Percentiles rank a stretch among this genome's conserved stretches.
Conservation (phyloP, 176 grass and related monocot species). For the Avena atlantica region DNA sequence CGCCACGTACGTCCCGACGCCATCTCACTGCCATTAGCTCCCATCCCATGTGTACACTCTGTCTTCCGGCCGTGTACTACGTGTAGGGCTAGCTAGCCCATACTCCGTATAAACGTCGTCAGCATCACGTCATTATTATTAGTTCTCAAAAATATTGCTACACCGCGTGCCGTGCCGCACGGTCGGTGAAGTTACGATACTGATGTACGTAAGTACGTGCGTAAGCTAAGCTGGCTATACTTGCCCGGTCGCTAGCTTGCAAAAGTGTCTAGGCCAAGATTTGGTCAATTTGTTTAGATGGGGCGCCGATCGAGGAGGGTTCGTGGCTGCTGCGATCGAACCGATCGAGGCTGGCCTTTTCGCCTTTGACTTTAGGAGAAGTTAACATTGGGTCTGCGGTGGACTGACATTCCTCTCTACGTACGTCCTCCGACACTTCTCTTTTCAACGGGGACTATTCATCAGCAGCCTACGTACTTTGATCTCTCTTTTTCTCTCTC, state of each 20-base stretch:
- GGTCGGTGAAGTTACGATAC: neutral
- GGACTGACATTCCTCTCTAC: neutral
- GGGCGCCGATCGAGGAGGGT: constrained; percentile 14
- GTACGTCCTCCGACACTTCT: neutral
- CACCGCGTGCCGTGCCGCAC: neutral
- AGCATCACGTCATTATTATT: neutral
- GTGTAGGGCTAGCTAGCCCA: neutral
- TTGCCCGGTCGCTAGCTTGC: neutral
- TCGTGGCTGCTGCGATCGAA: constrained; percentile 30
- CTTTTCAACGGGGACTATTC: constrained; percentile 2
- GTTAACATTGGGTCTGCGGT: neutral
- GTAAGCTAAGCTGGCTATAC: neutral
- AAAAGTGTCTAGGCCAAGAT: constrained; percentile 30
- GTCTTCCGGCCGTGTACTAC: neutral
- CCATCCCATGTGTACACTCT: neutral
- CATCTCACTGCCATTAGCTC: neutral
- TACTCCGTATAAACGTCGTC: neutral
- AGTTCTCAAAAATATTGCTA: too few relatives aligned
- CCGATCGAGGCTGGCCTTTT: neutral
- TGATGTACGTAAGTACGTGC: constrained; percentile 28
- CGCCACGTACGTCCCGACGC: neutral
- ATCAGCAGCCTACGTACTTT: neutral
- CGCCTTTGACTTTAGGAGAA: neutral
- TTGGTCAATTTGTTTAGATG: constrained; percentile 43
- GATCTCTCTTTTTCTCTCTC: neutral